Percentiles rank a stretch among this genome's conserved stretches.
Evolutionary conservation across 257 asterid species (phyloP).

Genomic region (Gentiana dahurica): DNA sequence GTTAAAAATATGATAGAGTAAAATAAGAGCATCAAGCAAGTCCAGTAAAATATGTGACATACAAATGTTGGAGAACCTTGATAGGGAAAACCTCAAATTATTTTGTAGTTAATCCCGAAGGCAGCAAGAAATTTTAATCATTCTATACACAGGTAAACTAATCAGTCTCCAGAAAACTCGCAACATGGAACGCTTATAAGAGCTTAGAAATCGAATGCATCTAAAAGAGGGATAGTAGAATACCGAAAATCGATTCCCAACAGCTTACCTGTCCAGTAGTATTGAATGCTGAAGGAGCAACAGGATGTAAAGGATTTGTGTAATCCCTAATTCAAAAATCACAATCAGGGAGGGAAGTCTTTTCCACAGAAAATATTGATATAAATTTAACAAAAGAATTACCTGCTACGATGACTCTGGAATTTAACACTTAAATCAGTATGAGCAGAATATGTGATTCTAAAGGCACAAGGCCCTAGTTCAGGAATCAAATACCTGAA

Average conservation of each 20-base stretch:
- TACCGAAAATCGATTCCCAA: background rate
- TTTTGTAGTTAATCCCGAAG: too few species aligned
- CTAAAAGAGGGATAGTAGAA: background rate
- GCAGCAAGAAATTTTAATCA: too few species aligned
- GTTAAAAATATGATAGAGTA: too few species aligned
- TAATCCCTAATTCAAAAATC: slow-evolving; percentile 51
- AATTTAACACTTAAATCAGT: slow-evolving; percentile 92
- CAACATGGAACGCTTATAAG: too few species aligned
- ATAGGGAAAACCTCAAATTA: too few species aligned
- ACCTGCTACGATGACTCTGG: slow-evolving; percentile 70
- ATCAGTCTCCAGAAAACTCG: too few species aligned
- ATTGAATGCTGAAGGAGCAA: slow-evolving; percentile 87
- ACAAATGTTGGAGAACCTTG: too few species aligned
- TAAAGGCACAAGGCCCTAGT: slow-evolving; percentile 81
- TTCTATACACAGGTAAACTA: too few species aligned
- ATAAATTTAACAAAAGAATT: background rate
- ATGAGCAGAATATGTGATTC: slow-evolving; percentile 89
- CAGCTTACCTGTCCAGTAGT: slow-evolving; percentile 73
- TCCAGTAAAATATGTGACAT: too few species aligned
- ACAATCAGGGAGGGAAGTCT: slow-evolving; percentile 20
- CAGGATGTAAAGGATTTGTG: slow-evolving; percentile 78
- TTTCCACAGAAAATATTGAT: too few species aligned
- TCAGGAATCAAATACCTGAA: slow-evolving; percentile 80
- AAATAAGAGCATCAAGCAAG: too few species aligned
- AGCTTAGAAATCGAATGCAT: too few species aligned